Conservation (phyloP, 805 yeast genomes). For the Metschnikowia sp. region DNA sequence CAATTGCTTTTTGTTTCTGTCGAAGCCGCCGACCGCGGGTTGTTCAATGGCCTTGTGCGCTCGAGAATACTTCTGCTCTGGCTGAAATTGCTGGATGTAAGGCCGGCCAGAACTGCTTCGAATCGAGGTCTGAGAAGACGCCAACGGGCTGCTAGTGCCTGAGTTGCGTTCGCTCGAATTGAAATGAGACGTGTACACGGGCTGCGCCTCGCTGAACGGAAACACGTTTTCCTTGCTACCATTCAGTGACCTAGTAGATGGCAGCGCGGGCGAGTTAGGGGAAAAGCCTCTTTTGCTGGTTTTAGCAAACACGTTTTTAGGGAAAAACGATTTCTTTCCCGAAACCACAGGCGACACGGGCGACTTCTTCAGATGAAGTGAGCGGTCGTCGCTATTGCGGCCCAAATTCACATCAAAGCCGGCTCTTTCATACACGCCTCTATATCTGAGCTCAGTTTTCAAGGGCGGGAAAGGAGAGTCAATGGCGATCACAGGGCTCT, state of each 20-base stretch:
- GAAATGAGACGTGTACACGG: not conserved
- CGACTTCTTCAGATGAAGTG: not conserved
- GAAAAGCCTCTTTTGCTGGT: not conserved
- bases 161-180: not conserved
- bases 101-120: not conserved
- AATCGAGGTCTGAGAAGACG: constrained; percentile 3
- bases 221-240: not conserved
- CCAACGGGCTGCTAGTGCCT: not conserved
- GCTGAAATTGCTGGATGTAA: constrained; percentile 1
- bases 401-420: constrained; percentile 57
- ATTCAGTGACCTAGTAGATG: not conserved
- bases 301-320: not conserved
- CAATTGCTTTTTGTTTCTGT: constrained; percentile 15
- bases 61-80: constrained; percentile 6
- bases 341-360: constrained; percentile 1
- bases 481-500: constrained; percentile 20
- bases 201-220: not conserved
- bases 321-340: not conserved
- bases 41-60: not conserved
- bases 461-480: constrained; percentile 70
- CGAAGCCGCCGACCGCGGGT: not conserved
- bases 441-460: constrained; percentile 56
- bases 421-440: constrained; percentile 76
- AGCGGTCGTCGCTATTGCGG: constrained; percentile 5
- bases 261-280: not conserved